Percentiles rank a stretch among this genome's conserved stretches.
Conservation (phyloP, 2,329 filamentous ascomycete species). For the Thelonectria blattea region DNA sequence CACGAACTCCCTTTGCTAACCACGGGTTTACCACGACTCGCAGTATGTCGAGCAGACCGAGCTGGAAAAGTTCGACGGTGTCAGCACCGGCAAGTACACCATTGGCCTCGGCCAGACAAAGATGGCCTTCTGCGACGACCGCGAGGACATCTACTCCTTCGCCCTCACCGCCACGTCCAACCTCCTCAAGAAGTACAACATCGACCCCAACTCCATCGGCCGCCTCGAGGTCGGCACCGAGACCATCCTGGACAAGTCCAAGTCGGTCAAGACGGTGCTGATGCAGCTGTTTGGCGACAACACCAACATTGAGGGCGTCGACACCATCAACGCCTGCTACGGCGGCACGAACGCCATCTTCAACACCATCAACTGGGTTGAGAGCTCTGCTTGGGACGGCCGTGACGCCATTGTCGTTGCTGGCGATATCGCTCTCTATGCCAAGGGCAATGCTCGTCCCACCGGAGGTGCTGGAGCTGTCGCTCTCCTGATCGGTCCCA, state of each 20-base stretch:
- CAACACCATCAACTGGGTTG: slow-evolving; percentile 84
- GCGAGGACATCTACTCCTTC: slow-evolving; percentile 90
- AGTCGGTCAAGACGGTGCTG: slow-evolving; percentile 86
- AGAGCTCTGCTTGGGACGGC: slow-evolving; percentile 87
- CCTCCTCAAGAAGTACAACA: slow-evolving; percentile 81
- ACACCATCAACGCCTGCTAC: slow-evolving; percentile 86
- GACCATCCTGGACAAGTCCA: slow-evolving; percentile 87
- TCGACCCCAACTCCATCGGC: slow-evolving; percentile 79
- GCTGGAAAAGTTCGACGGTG: slow-evolving; percentile 86
- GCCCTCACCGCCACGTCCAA: slow-evolving; percentile 78
- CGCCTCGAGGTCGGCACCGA: slow-evolving; percentile 86
- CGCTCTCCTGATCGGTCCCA: slow-evolving; percentile 78
- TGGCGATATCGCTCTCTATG: slow-evolving; percentile 85
- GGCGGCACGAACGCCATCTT: slow-evolving; percentile 85
- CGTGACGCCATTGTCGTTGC: slow-evolving; percentile 80
- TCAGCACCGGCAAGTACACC: slow-evolving; percentile 83
- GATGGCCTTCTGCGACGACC: slow-evolving; percentile 92
- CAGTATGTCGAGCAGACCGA: slow-evolving; percentile 86
- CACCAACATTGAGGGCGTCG: slow-evolving; percentile 82
- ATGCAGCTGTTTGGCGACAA: slow-evolving; percentile 89
- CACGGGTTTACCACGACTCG: slow-evolving; percentile 27
- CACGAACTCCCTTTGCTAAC: slow-evolving; percentile 37
- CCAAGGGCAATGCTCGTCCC: slow-evolving; percentile 81
- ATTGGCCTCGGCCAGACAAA: slow-evolving; percentile 90
- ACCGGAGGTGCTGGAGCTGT: slow-evolving; percentile 82